phyloP scores from a whole-genome alignment of 495 filamentous ascomycete genomes.

The Neurospora cerealis region DNA sequence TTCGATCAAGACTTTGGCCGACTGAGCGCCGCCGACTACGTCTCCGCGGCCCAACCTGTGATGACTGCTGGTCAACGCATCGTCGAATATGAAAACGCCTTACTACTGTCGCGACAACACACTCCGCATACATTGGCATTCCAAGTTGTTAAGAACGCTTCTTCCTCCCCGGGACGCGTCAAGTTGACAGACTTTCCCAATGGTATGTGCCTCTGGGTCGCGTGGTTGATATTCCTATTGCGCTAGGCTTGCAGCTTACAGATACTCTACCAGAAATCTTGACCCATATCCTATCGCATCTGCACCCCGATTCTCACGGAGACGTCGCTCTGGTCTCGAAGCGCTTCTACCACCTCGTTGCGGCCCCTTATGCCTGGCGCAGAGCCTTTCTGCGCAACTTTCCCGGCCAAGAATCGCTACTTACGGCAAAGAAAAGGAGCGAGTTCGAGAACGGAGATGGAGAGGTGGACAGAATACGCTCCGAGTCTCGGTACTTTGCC shows the following conservation, averaged over 20 bases:
- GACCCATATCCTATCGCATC: constrained; percentile 83
- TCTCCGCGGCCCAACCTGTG: background rate
- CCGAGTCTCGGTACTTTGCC: constrained; percentile 56
- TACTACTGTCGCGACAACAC: constrained; percentile 34
- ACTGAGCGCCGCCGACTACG: constrained; percentile 28
- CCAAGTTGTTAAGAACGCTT: constrained; percentile 49
- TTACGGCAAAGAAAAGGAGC: constrained; percentile 20
- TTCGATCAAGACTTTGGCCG: constrained; percentile 30
- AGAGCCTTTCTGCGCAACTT: constrained; percentile 85
- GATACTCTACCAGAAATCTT: constrained; percentile 57
- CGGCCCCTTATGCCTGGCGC: constrained; percentile 82
- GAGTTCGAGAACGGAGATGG: constrained; percentile 33
- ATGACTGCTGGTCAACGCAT: constrained; percentile 49
- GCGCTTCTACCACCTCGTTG: constrained; percentile 73
- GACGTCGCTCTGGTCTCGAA: constrained; percentile 73
- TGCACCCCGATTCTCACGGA: constrained; percentile 68
- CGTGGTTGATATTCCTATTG: background rate
- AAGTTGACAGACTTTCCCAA: constrained; percentile 67
- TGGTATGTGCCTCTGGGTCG: constrained; percentile 42
- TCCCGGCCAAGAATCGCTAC: constrained; percentile 52
- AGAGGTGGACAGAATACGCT: constrained; percentile 49
- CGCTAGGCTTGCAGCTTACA: constrained; percentile 8
- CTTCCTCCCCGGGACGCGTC: constrained; percentile 28
- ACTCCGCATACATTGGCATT: constrained; percentile 44
- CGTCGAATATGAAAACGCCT: constrained; percentile 61